Base-by-base conservation (phyloP, 495 filamentous ascomycete genomes). In the Talaromyces adpressus region DNA sequence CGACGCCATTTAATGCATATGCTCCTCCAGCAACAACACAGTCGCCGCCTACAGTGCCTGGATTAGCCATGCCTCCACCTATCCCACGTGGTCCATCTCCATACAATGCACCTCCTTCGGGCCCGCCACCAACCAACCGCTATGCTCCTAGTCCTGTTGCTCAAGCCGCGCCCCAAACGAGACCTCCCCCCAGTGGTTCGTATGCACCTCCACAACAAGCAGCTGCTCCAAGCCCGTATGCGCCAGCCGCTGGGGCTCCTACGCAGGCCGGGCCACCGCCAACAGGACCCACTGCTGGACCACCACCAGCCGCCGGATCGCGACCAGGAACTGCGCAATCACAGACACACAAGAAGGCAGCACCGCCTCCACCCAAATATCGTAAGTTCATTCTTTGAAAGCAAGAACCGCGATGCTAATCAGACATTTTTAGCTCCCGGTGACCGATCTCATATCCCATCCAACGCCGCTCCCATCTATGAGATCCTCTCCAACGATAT, bases 371-470 rank as follows among this genome's bases (percentile, higher is more conserved):
- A 51, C 74, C 85, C 22, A 92, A 88, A 72, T 84, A 91, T 70
- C 93, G 89, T 81, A 76, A 79, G 87, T 82, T 23, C 14, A 66
- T 32, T 27, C 18, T 36, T 0, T 20, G 30, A 11, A 53, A 30
- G 2, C 27, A 54, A 11, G 7, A n/a, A 51, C 22, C 47, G 4
- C 45, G 29, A 59, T 64, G 23, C 7, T 36, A 8, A 22, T 66
- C 69, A 74, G 47, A 29, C 27, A 22, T 54, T 63, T 22, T n/a
- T 64, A 88, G 87, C 87, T 9, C 74, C 87, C 22, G 94, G 94
- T 68, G 94, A 98, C 74, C 89, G 93, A 45, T 90, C 91, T 14
- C 92, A 98, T 70, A 96, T 98, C 61, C 88, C 94, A 2, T 69
- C 86, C 5, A 76, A 81, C 47, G 91, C 93, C 34, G 82, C 85